These are phyloP conservation scores for Dactylellina sp. DNA, from an alignment of 2,329 filamentous ascomycete genomes.

Conservation along the genomic window DNA sequence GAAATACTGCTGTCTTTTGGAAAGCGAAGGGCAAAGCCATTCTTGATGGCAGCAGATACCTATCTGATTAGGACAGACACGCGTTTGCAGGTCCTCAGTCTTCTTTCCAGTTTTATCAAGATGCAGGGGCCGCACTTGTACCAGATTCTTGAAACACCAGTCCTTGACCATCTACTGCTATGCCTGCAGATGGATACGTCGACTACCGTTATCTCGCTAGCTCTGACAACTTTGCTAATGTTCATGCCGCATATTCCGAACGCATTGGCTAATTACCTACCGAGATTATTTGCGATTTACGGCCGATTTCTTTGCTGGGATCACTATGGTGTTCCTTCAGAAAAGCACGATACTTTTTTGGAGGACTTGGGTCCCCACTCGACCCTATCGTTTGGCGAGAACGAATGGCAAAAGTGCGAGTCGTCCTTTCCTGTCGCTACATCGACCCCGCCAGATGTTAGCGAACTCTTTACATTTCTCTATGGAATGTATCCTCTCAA, in stretches of 20 bases:
- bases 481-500: slow-evolving; percentile 88
- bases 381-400: slow-evolving; percentile 46
- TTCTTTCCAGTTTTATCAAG: slow-evolving; percentile 79
- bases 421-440: slow-evolving; percentile 74
- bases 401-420: slow-evolving; percentile 73
- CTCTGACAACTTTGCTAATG: slow-evolving; percentile 81
- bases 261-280: slow-evolving; percentile 75
- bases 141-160: slow-evolving; percentile 76
- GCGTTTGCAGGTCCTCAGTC: slow-evolving; percentile 73
- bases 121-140: slow-evolving; percentile 83
- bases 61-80: slow-evolving; percentile 75
- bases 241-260: slow-evolving; percentile 83
- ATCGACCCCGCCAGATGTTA: slow-evolving; percentile 73
- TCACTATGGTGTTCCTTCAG: slow-evolving; percentile 63
- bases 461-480: slow-evolving; percentile 82
- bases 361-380: slow-evolving; percentile 54
- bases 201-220: slow-evolving; percentile 79
- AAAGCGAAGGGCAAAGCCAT: slow-evolving; percentile 76
- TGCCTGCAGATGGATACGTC: slow-evolving; percentile 83
- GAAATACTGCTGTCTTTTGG: slow-evolving; percentile 70
- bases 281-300: slow-evolving; percentile 83
- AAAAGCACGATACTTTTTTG: slow-evolving; percentile 27
- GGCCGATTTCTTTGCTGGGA: slow-evolving; percentile 84
- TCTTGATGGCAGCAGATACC: slow-evolving; percentile 74
- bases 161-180: slow-evolving; percentile 77